Evolutionary conservation across 306 rosid genomes (phyloP), one percentile per base, ranked within the genome.

Genomic region (Citrullus colocynthis): DNA sequence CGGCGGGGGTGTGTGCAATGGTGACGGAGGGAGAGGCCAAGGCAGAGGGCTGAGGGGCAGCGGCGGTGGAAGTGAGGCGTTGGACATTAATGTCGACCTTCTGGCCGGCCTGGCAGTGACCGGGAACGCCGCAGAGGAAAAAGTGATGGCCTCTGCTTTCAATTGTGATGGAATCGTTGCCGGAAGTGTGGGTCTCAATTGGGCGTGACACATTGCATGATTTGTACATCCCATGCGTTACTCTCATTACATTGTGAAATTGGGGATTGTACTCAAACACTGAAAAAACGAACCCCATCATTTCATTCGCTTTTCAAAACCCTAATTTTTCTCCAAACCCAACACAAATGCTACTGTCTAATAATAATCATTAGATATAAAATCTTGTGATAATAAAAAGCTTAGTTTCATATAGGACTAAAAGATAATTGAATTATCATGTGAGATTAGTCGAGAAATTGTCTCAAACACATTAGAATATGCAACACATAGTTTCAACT

Each of bases 201-300:
- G 98, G 97, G 0, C 82, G 77, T 54, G 93, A 84, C 14, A 79
- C 85, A 60, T 90, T 90, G 82, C 98, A 92, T 77, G 97, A 57
- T 76, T 84, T 89, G 92, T 86, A 95, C 91, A 90, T 92, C 0
- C 71, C 83, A 83, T 89, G 96, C 4, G 96, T 89, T 67, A 88
- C 97, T 83, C 87, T 80, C 89, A 95, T 85, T 83, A 95, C 97
- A 57, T 95, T 95, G 72, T 95, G 98, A 55, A 90, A 90, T 78
- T 89, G 79, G 6, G 96, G 36, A 24, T 76, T 84, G 85, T 95
- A 95, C 74, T 86, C 74, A 73, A 95, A 95, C 36, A 49, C 97
- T 95, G 87, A 7, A 20, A 67, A 51, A 52, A 52, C 57, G 16
- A 16, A 52, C 16, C 12, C 48, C 48, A 64, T 34, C 45, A 34